Conservation (phyloP, 176 grass and related monocot species). For the barley (Hordeum vulgare) region DNA sequence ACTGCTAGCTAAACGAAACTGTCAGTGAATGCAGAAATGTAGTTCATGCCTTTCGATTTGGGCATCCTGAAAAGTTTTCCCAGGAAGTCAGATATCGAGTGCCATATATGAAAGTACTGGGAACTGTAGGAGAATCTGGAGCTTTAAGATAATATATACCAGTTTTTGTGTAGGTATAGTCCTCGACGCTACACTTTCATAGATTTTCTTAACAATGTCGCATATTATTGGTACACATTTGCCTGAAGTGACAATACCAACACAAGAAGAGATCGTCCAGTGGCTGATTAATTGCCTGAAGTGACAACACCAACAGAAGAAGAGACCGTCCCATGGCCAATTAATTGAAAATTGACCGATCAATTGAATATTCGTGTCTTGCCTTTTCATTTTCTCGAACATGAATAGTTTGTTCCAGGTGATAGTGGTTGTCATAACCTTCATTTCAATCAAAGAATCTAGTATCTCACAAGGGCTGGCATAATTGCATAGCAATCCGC, state of each 20-base stretch:
- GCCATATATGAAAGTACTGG: neutral
- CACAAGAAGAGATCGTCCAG: neutral
- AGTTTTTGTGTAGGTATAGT: neutral
- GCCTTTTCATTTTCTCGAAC: constrained; percentile 15
- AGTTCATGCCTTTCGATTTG: neutral
- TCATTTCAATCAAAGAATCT: constrained; percentile 23
- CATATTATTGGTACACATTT: neutral
- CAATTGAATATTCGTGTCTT: neutral
- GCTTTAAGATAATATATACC: constrained; percentile 18
- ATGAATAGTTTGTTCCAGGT: neutral
- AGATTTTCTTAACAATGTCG: neutral
- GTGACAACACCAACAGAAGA: neutral
- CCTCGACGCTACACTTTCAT: neutral
- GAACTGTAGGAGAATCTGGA: neutral
- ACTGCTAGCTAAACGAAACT: neutral
- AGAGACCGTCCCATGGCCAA: neutral
- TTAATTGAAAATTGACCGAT: neutral
- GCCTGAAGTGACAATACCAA: constrained; percentile 5
- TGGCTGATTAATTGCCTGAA: neutral
- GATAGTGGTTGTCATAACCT: constrained; percentile 2
- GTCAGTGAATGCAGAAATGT: constrained; percentile 6
- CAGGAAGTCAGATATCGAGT: neutral
- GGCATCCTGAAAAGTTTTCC: constrained; percentile 17
- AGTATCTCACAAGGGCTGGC: constrained; percentile 83
- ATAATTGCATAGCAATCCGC: constrained; percentile 78